These are phyloP conservation scores for Phytopythium vexans DNA, from an alignment of 352 stramenopile genomes.

Conservation along the genomic window DNA sequence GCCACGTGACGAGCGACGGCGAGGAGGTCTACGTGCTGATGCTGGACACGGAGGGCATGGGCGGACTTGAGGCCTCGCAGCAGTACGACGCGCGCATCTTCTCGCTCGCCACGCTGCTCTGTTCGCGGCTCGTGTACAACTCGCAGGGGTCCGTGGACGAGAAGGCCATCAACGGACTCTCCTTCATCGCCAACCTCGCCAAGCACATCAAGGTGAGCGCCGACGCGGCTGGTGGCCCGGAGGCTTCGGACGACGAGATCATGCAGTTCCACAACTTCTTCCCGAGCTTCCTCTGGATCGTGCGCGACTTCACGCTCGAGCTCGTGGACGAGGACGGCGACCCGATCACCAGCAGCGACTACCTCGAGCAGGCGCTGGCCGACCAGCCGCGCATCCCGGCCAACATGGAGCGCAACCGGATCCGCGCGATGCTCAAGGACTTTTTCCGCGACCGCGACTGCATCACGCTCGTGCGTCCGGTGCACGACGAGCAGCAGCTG, in stretches of 20 bases:
- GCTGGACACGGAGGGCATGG: slow-evolving; percentile 87
- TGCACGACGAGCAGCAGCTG: slow-evolving; percentile 74
- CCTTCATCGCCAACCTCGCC: slow-evolving; percentile 85
- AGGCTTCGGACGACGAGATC: slow-evolving; percentile 45
- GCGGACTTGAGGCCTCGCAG: slow-evolving; percentile 77
- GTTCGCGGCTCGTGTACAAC: slow-evolving; percentile 89
- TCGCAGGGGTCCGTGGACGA: slow-evolving; percentile 83
- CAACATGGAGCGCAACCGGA: slow-evolving; percentile 76
- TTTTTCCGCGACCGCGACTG: slow-evolving; percentile 83
- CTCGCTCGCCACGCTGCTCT: slow-evolving; percentile 79
- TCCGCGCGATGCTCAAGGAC: slow-evolving; percentile 81
- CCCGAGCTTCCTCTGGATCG: slow-evolving; percentile 86
- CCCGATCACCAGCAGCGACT: slow-evolving; percentile 73
- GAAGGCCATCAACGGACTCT: slow-evolving; percentile 79
- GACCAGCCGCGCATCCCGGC: slow-evolving; percentile 65
- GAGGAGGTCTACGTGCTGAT: slow-evolving; percentile 79
- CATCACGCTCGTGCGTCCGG: slow-evolving; percentile 76
- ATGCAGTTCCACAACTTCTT: slow-evolving; percentile 85
- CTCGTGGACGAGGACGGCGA: slow-evolving; percentile 84
- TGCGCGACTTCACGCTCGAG: slow-evolving; percentile 86
- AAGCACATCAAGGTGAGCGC: slow-evolving; percentile 82
- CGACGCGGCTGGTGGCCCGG: slow-evolving; percentile 19
- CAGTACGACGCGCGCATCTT: slow-evolving; percentile 89
- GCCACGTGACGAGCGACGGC: slow-evolving; percentile 54
- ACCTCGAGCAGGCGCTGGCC: slow-evolving; percentile 73